Evolutionary conservation across 1,139 yeast genomes (phyloP), one percentile per base, ranked within the genome.

Genomic region (Taphrina deformans): DNA sequence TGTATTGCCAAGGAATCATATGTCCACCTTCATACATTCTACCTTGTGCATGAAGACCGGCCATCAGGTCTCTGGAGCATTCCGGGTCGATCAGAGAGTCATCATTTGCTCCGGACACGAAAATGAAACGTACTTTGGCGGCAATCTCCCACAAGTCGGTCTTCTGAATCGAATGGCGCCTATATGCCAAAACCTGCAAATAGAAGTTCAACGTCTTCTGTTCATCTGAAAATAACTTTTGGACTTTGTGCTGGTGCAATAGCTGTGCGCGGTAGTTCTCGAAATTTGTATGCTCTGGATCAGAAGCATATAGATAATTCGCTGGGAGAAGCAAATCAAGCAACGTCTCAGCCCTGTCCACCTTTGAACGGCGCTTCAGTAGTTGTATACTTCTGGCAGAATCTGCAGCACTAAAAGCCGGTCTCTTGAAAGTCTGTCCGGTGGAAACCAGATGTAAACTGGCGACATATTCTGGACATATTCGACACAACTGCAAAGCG

Each of bases 401-500:
- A 24, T 50, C 29, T 12, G 38, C 56, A 16, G 45, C 35, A 23
- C 50, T 40, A 27, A 59, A 50, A 2, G 48, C n/a, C 10, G 63
- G 56, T 10, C 38, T 18, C 41, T 29, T 48, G 63, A 21, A 59
- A 2, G 33, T 29, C 16, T 40, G 40, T n/a, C 56, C 63, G 3
- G 63, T 31, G 24, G 56, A 48, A 12, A 59, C 63, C 4, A 59
- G 40, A 38, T 59, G 63, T 29, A 59, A 21, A 14, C 50, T 35
- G 12, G 63, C 63, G 26, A 59, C 38, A 33, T 38, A 40, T 23
- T 59, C 63, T 26, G 63, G 63, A 48, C 63, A 59, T 6, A 59
- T 45, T 14, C 63, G 55, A 23, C 63, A 55, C 63, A 59, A 46
- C 41, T 59, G 63, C 40, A 59, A n/a, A 12, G 63, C 63, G n/a